phyloP scores from a whole-genome alignment of 208 protist species.

The Kentomonas sorsogonicus region DNA sequence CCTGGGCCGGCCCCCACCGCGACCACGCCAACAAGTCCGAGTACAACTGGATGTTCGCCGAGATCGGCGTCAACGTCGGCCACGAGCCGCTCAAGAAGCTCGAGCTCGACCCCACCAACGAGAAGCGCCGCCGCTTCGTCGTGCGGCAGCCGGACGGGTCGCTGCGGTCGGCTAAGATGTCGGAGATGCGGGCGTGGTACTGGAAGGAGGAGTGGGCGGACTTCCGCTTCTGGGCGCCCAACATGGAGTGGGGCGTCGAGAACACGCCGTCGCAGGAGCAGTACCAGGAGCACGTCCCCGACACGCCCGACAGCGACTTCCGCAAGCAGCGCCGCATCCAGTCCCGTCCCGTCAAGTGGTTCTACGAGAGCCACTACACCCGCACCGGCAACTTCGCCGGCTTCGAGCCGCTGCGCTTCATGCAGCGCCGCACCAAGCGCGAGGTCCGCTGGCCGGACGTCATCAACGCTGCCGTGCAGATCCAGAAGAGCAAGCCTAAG shows the following conservation, averaged over 20 bases:
- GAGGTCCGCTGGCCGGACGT: conserved; percentile 90
- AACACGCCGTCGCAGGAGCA: conserved; percentile 88
- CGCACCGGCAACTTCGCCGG: conserved; percentile 87
- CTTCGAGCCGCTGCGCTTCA: conserved; percentile 86
- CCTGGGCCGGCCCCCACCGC: conserved; percentile 88
- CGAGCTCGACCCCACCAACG: conserved; percentile 90
- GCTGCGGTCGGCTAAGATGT: conserved; percentile 92
- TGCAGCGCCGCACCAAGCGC: conserved; percentile 86
- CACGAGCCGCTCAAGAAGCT: conserved; percentile 90
- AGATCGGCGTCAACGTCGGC: conserved; percentile 92
- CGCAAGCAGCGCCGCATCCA: conserved; percentile 89
- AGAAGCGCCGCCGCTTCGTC: conserved; percentile 90
- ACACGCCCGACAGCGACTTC: conserved; percentile 86
- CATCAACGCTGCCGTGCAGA: conserved; percentile 84
- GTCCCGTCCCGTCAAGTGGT: conserved; percentile 90
- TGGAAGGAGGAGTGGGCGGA: conserved; percentile 94
- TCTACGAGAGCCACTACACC: conserved; percentile 93
- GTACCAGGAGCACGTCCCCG: conserved; percentile 91
- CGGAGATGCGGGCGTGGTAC: conserved; percentile 94
- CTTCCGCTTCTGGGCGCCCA: conserved; percentile 91
- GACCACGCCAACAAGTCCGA: conserved; percentile 90
- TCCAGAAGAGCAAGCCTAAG: conserved; percentile 77
- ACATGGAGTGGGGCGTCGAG: conserved; percentile 93
- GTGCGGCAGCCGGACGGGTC: conserved; percentile 91
- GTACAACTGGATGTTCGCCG: conserved; percentile 94